phyloP scores from a whole-genome alignment of 345 rosid genomes.

The Orychophragmus violaceus region DNA sequence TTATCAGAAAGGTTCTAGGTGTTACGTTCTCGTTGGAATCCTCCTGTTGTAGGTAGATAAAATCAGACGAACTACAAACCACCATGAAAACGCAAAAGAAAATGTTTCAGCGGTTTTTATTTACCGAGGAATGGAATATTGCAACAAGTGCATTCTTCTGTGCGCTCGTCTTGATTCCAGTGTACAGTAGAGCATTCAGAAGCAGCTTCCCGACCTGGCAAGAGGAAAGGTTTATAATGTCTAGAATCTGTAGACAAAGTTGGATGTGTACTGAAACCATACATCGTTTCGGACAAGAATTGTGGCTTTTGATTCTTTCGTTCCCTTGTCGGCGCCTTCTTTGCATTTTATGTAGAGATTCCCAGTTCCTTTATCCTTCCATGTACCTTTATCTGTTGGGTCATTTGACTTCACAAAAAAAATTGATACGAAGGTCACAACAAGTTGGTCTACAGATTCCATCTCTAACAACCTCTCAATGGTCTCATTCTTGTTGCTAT shows the following conservation, averaged over 20 bases:
- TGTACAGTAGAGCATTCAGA: constrained; percentile 81
- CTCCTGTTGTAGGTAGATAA: constrained; percentile 42
- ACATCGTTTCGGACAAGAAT: constrained; percentile 84
- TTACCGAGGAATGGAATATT: constrained; percentile 88
- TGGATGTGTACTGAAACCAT: constrained; percentile 21
- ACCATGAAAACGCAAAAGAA: not conserved
- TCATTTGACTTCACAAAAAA: constrained; percentile 57
- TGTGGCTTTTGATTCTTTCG: constrained; percentile 86
- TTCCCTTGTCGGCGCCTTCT: constrained; percentile 77
- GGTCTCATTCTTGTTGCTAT: not conserved
- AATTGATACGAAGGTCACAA: not conserved
- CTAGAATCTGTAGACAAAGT: constrained; percentile 3
- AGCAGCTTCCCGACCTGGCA: constrained; percentile 75
- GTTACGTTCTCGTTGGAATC: constrained; percentile 40
- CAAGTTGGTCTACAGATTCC: no score
- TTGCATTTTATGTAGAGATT: constrained; percentile 81
- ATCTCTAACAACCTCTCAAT: not conserved
- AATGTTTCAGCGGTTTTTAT: not conserved
- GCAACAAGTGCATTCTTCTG: constrained; percentile 85
- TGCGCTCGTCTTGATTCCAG: constrained; percentile 73
- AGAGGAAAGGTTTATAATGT: not conserved
- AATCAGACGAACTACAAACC: not conserved
- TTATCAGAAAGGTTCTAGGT: constrained; percentile 76
- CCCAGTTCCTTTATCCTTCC: constrained; percentile 98
- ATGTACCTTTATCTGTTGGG: constrained; percentile 67